These are phyloP conservation scores for Calonectria pauciramosa DNA, from an alignment of 2,329 filamentous ascomycete genomes.

Conservation along the genomic window DNA sequence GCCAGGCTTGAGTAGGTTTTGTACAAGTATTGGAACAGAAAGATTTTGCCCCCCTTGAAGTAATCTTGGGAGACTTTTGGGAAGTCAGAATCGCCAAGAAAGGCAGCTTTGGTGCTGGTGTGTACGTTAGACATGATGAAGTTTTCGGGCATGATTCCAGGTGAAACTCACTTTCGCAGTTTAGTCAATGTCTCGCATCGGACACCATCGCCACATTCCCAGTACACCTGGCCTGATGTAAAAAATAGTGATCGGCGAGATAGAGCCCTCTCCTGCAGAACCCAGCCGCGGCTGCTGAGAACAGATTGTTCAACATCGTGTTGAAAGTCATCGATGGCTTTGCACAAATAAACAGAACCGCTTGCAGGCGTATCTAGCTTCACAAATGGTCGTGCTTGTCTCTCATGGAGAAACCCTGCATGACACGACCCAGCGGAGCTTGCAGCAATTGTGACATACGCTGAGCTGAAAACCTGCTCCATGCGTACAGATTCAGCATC, in stretches of 20 bases:
- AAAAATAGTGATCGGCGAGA: not conserved
- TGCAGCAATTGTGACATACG: not conserved
- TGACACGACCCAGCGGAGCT: not conserved
- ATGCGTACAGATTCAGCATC: not conserved
- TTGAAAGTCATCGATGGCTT: not conserved
- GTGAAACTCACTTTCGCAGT: not conserved
- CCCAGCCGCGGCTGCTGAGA: not conserved
- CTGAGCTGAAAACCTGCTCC: not conserved
- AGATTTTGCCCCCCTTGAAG: not conserved
- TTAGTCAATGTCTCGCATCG: not conserved
- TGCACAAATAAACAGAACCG: not conserved
- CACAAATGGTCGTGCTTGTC: not conserved
- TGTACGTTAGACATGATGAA: not conserved
- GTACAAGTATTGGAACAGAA: not conserved
- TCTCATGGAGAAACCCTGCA: not conserved
- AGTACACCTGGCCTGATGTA: not conserved
- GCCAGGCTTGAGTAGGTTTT: not conserved
- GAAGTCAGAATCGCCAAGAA: constrained; percentile 6
- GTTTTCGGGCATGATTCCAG: not conserved
- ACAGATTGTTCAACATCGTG: not conserved
- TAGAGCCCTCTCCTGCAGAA: not conserved
- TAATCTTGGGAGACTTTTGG: not conserved
- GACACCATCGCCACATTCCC: not conserved
- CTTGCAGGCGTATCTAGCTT: not conserved
- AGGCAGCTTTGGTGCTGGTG: not conserved